These are phyloP conservation scores for Naganishia randhawae DNA, from an alignment of 768 basidiomycete genomes.

Conservation along the genomic window DNA sequence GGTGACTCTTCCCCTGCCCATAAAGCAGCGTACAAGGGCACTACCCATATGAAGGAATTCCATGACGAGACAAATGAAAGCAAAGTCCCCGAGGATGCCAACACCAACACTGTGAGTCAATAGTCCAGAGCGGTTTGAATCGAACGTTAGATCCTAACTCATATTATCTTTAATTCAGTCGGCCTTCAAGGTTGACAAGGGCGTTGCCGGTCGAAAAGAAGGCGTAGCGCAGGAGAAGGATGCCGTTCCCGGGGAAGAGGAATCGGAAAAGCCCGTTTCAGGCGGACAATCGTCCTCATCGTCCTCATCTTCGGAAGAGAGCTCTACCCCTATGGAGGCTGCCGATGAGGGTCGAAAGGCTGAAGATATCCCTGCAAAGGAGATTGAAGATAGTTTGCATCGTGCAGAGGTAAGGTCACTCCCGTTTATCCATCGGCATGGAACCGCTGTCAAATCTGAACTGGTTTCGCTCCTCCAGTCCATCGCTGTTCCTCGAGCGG, in stretches of 20 bases:
- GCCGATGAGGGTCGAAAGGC: conserved; percentile 27
- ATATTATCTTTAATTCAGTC: background rate
- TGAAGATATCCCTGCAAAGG: conserved; percentile 28
- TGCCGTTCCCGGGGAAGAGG: conserved; percentile 14
- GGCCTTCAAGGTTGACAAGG: conserved; percentile 20
- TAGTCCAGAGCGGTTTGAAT: background rate
- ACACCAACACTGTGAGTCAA: conserved; percentile 1
- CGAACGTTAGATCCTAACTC: background rate
- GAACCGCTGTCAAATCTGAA: background rate
- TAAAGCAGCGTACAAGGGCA: conserved; percentile 21
- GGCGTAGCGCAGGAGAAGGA: conserved; percentile 10
- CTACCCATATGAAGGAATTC: conserved; percentile 29
- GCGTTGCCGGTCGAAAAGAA: conserved; percentile 3
- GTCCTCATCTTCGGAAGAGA: background rate
- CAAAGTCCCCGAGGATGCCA: conserved; percentile 23
- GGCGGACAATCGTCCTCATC: conserved; percentile 13
- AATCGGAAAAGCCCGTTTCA: conserved; percentile 20
- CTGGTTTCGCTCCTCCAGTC: background rate
- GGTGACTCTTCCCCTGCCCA: conserved; percentile 18
- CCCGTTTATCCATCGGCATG: background rate
- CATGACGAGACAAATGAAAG: conserved; percentile 22
- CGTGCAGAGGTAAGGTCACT: conserved; percentile 21
- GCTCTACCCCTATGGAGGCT: conserved; percentile 15
- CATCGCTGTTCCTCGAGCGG: conserved; percentile 17
- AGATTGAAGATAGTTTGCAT: conserved; percentile 18